A percentile compares a stretch with the other conserved stretches of the same genome.
These are phyloP conservation scores for Phylloporus sp. DNA, from an alignment of 768 basidiomycete species.

Conservation along the genomic window DNA sequence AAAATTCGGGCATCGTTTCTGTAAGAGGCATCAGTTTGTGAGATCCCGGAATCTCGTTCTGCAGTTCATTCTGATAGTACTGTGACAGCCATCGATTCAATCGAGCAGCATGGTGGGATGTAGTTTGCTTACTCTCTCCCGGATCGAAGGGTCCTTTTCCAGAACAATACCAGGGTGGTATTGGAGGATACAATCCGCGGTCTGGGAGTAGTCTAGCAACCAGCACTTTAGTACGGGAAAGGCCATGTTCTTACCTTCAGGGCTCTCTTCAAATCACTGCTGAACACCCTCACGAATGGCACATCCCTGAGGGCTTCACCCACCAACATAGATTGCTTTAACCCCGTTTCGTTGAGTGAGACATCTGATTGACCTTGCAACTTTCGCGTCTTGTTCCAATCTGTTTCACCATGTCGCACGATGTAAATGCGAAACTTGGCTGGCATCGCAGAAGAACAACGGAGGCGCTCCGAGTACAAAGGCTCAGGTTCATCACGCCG, in stretches of 20 bases:
- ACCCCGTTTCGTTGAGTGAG: slow-evolving; percentile 53
- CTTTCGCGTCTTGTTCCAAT: slow-evolving; percentile 52
- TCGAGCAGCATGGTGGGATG: not conserved
- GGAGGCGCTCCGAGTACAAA: too few species aligned
- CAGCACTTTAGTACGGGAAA: not conserved
- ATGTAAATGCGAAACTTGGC: slow-evolving; percentile 47
- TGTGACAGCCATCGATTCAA: not conserved
- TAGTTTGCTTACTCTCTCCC: not conserved
- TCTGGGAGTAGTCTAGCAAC: not conserved
- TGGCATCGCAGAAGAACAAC: slow-evolving; percentile 10
- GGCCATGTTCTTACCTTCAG: slow-evolving; percentile 44
- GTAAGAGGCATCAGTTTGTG: not conserved
- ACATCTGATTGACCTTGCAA: slow-evolving; percentile 73
- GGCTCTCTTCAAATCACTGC: slow-evolving; percentile 66
- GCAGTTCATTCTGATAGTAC: not conserved
- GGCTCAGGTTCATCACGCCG: too few species aligned
- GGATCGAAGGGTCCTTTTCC: not conserved
- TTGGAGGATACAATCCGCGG: not conserved
- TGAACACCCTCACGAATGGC: slow-evolving; percentile 48
- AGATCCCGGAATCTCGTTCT: not conserved
- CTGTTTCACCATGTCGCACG: slow-evolving; percentile 71
- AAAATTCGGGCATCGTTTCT: not conserved
- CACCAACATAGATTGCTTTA: slow-evolving; percentile 41
- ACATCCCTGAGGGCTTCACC: slow-evolving; percentile 48
- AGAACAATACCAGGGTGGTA: not conserved